phyloP scores from a whole-genome alignment of 345 rosid genomes.

The Salix brachista region DNA sequence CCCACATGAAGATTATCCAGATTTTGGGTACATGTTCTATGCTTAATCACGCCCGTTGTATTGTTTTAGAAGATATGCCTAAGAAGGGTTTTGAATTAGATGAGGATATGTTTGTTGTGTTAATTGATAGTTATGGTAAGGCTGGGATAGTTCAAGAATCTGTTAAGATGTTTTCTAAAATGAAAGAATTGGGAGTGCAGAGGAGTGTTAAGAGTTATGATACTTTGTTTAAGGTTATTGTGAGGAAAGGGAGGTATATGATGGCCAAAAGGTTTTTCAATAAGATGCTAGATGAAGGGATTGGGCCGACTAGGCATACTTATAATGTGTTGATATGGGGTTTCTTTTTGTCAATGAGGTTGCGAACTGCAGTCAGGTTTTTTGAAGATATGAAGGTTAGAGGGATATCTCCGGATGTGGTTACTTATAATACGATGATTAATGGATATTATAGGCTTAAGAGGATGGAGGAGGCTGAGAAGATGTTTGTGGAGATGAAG shows the following conservation, averaged over 20 bases:
- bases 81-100: constrained; percentile 77
- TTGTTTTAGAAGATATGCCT: constrained; percentile 72
- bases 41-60: constrained; percentile 83
- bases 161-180: constrained; percentile 66
- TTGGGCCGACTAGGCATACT: constrained; percentile 70
- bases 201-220: constrained; percentile 72
- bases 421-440: constrained; percentile 75
- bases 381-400: constrained; percentile 73
- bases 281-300: constrained; percentile 69
- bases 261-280: constrained; percentile 89
- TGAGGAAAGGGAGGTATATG: constrained; percentile 80
- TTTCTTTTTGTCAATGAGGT: constrained; percentile 66
- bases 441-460: constrained; percentile 65
- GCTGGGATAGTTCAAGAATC: constrained; percentile 88
- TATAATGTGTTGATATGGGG: constrained; percentile 89
- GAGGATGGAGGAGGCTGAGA: constrained; percentile 78
- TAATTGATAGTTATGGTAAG: constrained; percentile 77
- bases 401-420: constrained; percentile 59
- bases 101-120: constrained; percentile 64
- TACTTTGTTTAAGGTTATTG: constrained; percentile 65
- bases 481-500: constrained; percentile 83
- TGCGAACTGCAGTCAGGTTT: constrained; percentile 66
- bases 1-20: constrained; percentile 72
- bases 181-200: constrained; percentile 74
- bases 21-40: constrained; percentile 64